Evolutionary conservation across 176 grass and related monocot species (phyloP), one percentile per base, ranked within the genome.

Genomic region (Zea luxurians): DNA sequence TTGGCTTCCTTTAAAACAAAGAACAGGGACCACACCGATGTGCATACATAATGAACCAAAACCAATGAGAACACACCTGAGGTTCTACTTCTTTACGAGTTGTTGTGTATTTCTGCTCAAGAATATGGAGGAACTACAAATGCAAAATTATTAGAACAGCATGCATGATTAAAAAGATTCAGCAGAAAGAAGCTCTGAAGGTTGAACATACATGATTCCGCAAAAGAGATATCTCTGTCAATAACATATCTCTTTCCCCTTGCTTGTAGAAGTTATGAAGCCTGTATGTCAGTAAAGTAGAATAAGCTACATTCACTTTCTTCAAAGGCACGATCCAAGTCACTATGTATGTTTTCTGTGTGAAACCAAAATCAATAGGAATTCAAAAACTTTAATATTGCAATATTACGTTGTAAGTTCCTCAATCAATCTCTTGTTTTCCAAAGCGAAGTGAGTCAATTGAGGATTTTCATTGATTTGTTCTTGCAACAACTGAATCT

Each of bases 381-480:
- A 58, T 64, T 55, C 11, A 66, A 66, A 66, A 66, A 21, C 2
- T 36, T 44, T 52, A 61, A 66, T 17, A 82, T 42, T 79, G 70
- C 73, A 37, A 66, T 16, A 64, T 76, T 95, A 95, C 92, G 70
- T 85, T 71, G 80, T 89, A 91, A 95, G 78, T 79, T 95, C 86
- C 70, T 95, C 83, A 59, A 95, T 86, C 48, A 95, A 38, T 86
- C 82, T 86, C 87, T 85, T 89, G 75, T 95, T 95, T 91, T 95
- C 89, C 67, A 95, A 87, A 80, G 89, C 92, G 77, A 95, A 95
- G 66, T 95, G 84, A 77, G 76, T 83, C 71, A 91, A 63, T 79
- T 89, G 82, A 83, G 92, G 84, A 70, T 91, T 91, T 49, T 74
- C 90, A 48, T 89, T 85, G 61, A 88, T 71, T 75, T 85, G 84